These are phyloP conservation scores for Penicillium vulpinum DNA, from an alignment of 2,329 filamentous ascomycete species.

Conservation along the genomic window DNA sequence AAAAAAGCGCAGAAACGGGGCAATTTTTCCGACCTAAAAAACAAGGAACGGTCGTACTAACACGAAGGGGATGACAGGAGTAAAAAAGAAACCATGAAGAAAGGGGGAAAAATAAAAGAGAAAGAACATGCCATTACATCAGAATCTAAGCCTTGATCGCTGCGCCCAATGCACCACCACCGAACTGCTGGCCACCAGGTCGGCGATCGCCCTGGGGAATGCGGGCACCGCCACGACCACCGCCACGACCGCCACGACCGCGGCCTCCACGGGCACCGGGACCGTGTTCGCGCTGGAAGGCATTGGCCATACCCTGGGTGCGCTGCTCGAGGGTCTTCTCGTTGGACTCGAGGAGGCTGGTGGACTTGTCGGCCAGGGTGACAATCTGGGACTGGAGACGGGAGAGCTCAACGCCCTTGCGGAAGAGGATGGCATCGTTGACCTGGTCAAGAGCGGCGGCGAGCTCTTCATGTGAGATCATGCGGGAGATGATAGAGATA, in stretches of 20 bases:
- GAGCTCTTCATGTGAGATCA: constrained; percentile 99
- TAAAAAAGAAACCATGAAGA: constrained; percentile 25
- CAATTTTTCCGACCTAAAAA: constrained; percentile 17
- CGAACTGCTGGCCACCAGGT: constrained; percentile 52
- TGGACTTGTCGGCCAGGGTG: constrained; percentile 93
- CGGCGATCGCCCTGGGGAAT: constrained; percentile 44
- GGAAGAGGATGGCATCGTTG: constrained; percentile 96
- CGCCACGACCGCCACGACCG: constrained; percentile 47
- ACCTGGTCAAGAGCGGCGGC: constrained; percentile 96
- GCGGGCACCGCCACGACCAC: constrained; percentile 40
- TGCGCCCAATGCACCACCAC: constrained; percentile 52
- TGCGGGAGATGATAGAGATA: constrained; percentile 92
- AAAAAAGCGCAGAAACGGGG: constrained; percentile 17
- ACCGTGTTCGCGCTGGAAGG: constrained; percentile 89
- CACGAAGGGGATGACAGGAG: constrained; percentile 12
- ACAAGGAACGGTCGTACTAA: constrained; percentile 15
- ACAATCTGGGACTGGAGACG: constrained; percentile 93
- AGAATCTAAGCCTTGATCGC: constrained; percentile 51
- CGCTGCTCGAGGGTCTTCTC: constrained; percentile 96
- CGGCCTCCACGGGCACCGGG: constrained; percentile 67
- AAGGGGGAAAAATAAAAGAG: constrained; percentile 16
- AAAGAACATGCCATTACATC: constrained; percentile 37
- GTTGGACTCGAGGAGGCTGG: constrained; percentile 92
- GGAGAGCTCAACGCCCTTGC: constrained; percentile 97
- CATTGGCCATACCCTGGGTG: constrained; percentile 92